Conservation (phyloP, 345 rosid species). For the Salix viminalis region DNA sequence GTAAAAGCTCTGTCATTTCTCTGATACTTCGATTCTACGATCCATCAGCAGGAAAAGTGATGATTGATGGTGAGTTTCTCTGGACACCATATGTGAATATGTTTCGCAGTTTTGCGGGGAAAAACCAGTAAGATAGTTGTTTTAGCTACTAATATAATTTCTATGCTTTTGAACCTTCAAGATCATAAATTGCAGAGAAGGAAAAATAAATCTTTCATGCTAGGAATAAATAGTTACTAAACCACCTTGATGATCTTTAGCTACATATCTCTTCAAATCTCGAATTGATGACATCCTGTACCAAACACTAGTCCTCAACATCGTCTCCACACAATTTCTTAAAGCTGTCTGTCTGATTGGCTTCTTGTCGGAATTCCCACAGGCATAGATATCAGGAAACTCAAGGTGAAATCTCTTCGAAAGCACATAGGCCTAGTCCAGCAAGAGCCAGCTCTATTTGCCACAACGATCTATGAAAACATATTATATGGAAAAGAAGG, state of each 20-base stretch:
- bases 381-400: constrained; percentile 71
- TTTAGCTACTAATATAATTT: background rate
- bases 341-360: background rate
- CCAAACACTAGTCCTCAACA: background rate
- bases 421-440: constrained; percentile 83
- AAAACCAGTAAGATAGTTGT: background rate
- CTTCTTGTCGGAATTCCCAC: constrained; percentile 11
- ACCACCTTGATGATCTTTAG: too few relatives aligned
- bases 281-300: background rate
- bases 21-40: constrained; percentile 91
- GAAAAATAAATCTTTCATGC: too few relatives aligned
- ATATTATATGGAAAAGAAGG: constrained; percentile 82
- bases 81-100: background rate
- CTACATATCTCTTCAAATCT: too few relatives aligned
- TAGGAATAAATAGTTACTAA: too few relatives aligned
- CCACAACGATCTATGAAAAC: constrained; percentile 76
- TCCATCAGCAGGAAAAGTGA: constrained; percentile 71
- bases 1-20: constrained; percentile 84
- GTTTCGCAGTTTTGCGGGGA: background rate
- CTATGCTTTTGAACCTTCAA: background rate
- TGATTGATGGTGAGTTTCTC: constrained; percentile 70
- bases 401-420: constrained; percentile 63
- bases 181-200: too few relatives aligned
- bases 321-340: background rate
- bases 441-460: constrained; percentile 94